Evolutionary conservation across 1,284 basidiomycete species (phyloP), one percentile per base, ranked within the genome.

Genomic region (Apiotrichum laibachii): DNA sequence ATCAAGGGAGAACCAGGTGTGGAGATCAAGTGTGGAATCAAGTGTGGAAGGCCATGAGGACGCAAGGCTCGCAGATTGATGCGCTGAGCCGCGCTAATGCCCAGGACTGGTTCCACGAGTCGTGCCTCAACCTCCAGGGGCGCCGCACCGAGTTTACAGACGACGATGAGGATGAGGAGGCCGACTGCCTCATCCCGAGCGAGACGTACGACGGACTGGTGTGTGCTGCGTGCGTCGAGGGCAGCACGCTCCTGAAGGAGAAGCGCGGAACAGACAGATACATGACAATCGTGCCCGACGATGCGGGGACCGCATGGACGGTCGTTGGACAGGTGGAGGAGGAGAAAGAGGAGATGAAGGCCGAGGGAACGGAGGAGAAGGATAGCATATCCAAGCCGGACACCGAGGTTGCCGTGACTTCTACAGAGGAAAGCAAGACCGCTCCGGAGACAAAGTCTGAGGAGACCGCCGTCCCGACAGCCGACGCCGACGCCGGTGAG

Each of bases 31-130:
- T n/a, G n/a, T n/a, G n/a, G n/a, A n/a, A n/a, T n/a, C n/a, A n/a
- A n/a, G n/a, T n/a, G n/a, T n/a, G n/a, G n/a, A n/a, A n/a, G n/a
- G n/a, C n/a, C 4, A 18, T 9, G 15, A 11, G 35, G 5, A 34
- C 5, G 7, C 22, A 13, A 8, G 5, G 2, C 12, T 12, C 9
- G 10, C n/a, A 21, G 48, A n/a, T 50, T 39, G 10, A 15, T 10
- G 21, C 2, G 6, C 1, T 16, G 13, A 3, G 12, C 11, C 26
- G 22, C 42, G 49, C 50, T 60, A 46, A 56, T 49, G 12, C n/a
- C 7, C 46, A 74, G 71, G 73, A 76, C 55, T 75, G 72, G 75
- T 72, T 72, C 47, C 75, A 77, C 56, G 75, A 77, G 47, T 67
- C 72, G 13, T 77, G 75, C 42, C 66, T 77, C 33, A 76, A 75